Evolutionary conservation across 2,329 filamentous ascomycete species (phyloP).

Genomic region (Endothia cerciana): DNA sequence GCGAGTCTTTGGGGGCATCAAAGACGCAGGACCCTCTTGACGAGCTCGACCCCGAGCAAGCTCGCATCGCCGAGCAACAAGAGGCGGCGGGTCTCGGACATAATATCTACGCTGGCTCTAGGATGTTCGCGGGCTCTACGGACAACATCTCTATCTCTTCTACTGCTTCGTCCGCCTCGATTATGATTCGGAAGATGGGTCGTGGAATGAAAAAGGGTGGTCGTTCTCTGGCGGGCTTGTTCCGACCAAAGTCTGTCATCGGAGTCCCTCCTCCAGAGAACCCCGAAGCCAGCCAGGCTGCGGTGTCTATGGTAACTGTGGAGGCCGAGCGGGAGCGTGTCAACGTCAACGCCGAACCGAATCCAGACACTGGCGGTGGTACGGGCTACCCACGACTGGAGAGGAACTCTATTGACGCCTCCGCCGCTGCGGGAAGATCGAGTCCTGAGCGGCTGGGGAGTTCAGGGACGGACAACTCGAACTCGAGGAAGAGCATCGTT

Average conservation of each 20-base stretch:
- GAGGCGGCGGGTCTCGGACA: slow-evolving; percentile 90
- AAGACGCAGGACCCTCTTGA: slow-evolving; percentile 59
- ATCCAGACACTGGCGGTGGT: slow-evolving; percentile 69
- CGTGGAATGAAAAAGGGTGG: slow-evolving; percentile 96
- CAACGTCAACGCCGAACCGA: slow-evolving; percentile 73
- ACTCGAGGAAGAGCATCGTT: slow-evolving; percentile 82
- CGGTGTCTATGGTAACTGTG: slow-evolving; percentile 93
- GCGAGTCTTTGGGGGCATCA: slow-evolving; percentile 43
- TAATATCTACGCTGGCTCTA: slow-evolving; percentile 88
- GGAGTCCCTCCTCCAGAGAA: slow-evolving; percentile 75
- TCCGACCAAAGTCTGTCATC: slow-evolving; percentile 89
- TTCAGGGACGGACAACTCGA: slow-evolving; percentile 63
- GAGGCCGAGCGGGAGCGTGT: slow-evolving; percentile 88
- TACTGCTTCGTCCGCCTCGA: slow-evolving; percentile 84
- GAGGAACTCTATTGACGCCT: slow-evolving; percentile 76
- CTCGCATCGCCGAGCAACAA: slow-evolving; percentile 87
- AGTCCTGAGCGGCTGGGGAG: slow-evolving; percentile 56
- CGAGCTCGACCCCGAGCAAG: slow-evolving; percentile 84
- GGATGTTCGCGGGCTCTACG: slow-evolving; percentile 86
- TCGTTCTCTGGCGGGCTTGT: slow-evolving; percentile 88
- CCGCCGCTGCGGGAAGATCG: slow-evolving; percentile 48
- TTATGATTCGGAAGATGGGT: slow-evolving; percentile 98
- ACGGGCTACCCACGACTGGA: slow-evolving; percentile 86
- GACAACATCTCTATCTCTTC: slow-evolving; percentile 94
- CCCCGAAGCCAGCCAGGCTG: slow-evolving; percentile 73